Evolutionary conservation across 192 early-diverging fungal species (phyloP), one percentile per base, ranked within the genome.

Genomic region (Chytriomyces sp.): DNA sequence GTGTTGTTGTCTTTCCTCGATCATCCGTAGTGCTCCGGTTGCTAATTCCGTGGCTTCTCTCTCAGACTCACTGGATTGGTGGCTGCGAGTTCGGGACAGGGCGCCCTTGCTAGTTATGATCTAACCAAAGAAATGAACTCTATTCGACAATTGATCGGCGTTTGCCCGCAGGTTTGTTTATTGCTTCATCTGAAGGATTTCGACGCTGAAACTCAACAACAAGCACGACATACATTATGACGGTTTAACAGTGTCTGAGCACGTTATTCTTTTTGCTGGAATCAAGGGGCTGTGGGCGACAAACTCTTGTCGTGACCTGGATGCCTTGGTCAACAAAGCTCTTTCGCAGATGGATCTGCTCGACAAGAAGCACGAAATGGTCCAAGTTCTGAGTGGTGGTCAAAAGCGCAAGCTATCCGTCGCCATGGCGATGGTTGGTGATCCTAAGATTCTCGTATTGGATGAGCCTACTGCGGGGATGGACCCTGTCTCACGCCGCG

Each of bases 341-440:
- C 82, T 62, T 70, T 78, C 44, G 78, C 37, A 41, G 33, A 33
- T 75, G 0, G 61, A 63, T 82, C 57, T 81, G 60, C 52, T 52
- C 17, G 49, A 44, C 5, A 80, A 80, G 41, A 40, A 34, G 19
- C 14, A 78, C 3, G 67, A 52, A 37, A 25, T 22, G 0, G 63
- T 52, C 17, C 57, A 72, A 40, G 37, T 34, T n/a, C 54, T 75
- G 32, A 59, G 52, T 30, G 75, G 89, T 31, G 87, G 90, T 34
- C 81, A 88, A 75, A 91, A 91, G 66, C 81, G 90, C n/a, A 83
- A 84, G 56, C 70, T 91, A 14, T 82, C 80, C 14, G 81, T 91
- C 39, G 90, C 80, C 0, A 91, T 92, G 63, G 80, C 90, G 5
- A 64, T 90, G 37, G 78, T 92, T 4, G 89, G 72, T 19, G 57